Evolutionary conservation across 2,329 filamentous ascomycete species (phyloP).

Genomic region (Neopestalotiopsis sp.): DNA sequence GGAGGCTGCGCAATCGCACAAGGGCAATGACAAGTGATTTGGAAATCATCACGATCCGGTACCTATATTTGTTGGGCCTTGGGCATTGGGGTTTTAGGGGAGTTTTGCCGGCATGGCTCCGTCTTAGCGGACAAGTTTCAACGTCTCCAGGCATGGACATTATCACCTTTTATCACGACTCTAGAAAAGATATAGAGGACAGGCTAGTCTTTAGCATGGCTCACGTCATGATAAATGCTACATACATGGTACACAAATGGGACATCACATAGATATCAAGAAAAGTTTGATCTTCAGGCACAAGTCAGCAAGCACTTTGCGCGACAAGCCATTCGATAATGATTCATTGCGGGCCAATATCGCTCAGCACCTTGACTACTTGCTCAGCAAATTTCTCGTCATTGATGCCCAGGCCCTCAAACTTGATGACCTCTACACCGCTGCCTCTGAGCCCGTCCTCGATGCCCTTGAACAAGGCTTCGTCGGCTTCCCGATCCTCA

Average conservation of each 20-base stretch:
- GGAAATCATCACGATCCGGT: neutral
- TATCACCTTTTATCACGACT: neutral
- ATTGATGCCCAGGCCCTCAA: conserved; percentile 58
- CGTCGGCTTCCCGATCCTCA: conserved; percentile 48
- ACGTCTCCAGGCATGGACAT: neutral
- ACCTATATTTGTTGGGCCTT: neutral
- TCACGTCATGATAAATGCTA: too few relatives aligned
- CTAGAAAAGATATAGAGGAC: neutral
- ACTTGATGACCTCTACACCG: conserved; percentile 54
- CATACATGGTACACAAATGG: too few relatives aligned
- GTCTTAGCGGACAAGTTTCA: neutral
- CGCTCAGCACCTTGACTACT: conserved; percentile 14
- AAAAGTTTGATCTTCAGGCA: neutral
- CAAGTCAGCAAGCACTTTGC: neutral
- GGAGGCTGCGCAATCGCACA: neutral
- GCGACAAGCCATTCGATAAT: neutral
- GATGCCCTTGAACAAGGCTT: conserved; percentile 59
- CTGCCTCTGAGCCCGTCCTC: conserved; percentile 52
- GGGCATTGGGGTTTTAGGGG: neutral
- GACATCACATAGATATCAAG: neutral
- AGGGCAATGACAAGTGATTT: neutral
- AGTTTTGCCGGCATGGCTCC: neutral
- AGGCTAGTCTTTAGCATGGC: too few relatives aligned
- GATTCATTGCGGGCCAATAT: neutral
- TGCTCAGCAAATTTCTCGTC: conserved; percentile 37